These are phyloP conservation scores for Dalbergia oliveri DNA, from an alignment of 306 rosid genomes.

Conservation along the genomic window DNA sequence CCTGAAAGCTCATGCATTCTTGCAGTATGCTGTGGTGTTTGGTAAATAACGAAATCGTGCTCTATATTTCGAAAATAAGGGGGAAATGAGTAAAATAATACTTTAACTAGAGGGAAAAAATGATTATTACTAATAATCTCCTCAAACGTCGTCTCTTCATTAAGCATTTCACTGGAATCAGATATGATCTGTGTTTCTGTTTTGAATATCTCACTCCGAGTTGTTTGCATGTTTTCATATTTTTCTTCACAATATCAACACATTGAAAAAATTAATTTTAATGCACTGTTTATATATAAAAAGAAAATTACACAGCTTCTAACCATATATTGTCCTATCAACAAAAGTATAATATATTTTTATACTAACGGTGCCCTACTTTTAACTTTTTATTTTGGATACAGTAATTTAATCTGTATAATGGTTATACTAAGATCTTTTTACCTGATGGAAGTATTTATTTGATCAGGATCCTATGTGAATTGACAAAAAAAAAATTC, in stretches of 20 bases:
- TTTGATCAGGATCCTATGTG: neutral
- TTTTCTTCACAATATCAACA: neutral
- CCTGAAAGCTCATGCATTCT: neutral
- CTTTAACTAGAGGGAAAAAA: too few relatives aligned
- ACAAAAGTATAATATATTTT: too few relatives aligned
- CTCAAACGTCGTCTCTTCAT: neutral
- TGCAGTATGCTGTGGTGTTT: neutral
- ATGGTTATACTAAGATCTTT: neutral
- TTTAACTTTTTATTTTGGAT: neutral
- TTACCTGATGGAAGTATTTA: neutral
- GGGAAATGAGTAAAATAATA: too few relatives aligned
- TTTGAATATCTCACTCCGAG: neutral
- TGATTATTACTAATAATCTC: neutral
- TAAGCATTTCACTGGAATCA: too few relatives aligned
- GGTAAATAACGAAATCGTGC: neutral
- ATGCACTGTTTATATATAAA: too few relatives aligned
- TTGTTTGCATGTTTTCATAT: neutral
- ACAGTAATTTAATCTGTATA: too few relatives aligned
- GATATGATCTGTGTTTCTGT: too few relatives aligned
- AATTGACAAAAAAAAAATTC: neutral
- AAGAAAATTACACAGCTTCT: too few relatives aligned
- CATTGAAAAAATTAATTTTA: neutral
- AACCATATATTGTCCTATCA: too few relatives aligned
- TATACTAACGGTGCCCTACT: neutral
- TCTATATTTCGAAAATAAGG: neutral